Base-by-base conservation (phyloP, 257 asterid species). In the Solanum peruvianum region DNA sequence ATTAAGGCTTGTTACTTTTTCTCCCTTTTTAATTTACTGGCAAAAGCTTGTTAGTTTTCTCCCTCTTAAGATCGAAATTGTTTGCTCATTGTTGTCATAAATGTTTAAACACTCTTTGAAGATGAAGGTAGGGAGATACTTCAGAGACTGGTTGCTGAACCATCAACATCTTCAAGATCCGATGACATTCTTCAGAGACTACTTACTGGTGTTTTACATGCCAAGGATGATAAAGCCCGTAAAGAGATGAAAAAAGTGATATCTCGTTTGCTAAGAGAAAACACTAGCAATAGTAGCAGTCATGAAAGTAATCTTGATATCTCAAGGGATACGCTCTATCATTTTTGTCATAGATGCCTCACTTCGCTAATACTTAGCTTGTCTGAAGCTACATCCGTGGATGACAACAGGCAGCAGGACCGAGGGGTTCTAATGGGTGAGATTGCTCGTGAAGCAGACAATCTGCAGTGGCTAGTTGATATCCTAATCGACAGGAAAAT, bases 381-480 rank as follows among this genome's bases (percentile, higher is more conserved):
- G 85, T 94, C 98, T 7, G 99, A 93, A 78, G 97, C 95, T 42
- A 76, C 93, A 18, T 78, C 92, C 85, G 80, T 88, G 9, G 99
- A 96, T 41, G 97, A 97, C 77, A 83, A 85, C 82, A 87, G 67
- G 84, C 92, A 86, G 73, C 92, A 85, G 73, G 97, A 96, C 84
- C 92, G 99, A 23, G 99, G 98, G n/a, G 86, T 89, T 86, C 41
- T 95, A 86, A 96, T 97, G 99, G 93, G 90, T 27, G 97, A 93
- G 89, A 93, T 97, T 8, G 93, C 96, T 21, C 92, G 98, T 67
- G 99, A 94, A 86, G 99, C 99, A 44, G 99, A 97, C 85, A 97
- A 93, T 82, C 90, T 94, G 90, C 98, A 94, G 89, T 97, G 99
- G 99, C 87, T 96, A 44, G 95, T 93, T 21, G 97, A 93, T 31